These are phyloP conservation scores for Recurvomyces mirabilis DNA, from an alignment of 495 filamentous ascomycete species.

Conservation along the genomic window DNA sequence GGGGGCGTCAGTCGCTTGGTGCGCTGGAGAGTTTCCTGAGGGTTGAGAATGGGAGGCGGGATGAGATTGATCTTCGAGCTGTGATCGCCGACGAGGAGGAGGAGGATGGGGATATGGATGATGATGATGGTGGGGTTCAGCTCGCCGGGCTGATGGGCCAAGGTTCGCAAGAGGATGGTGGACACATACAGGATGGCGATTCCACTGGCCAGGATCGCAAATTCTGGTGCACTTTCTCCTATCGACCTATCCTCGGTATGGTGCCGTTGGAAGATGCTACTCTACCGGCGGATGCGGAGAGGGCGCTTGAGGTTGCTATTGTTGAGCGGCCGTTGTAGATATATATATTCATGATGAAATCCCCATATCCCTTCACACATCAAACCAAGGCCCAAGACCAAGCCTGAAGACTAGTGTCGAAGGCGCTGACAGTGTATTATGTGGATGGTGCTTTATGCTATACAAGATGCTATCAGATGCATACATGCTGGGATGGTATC, in stretches of 20 bases:
- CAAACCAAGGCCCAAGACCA: too few species aligned
- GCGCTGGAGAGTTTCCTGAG: slow-evolving; percentile 21
- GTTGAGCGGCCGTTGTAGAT: slow-evolving; percentile 58
- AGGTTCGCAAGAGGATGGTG: slow-evolving; percentile 3
- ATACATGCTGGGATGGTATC: too few species aligned
- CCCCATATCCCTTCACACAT: background rate
- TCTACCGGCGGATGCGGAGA: slow-evolving; percentile 16
- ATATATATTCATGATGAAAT: background rate
- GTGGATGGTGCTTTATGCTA: too few species aligned
- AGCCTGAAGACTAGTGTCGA: too few species aligned
- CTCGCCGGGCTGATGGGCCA: slow-evolving; percentile 10
- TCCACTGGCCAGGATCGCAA: slow-evolving; percentile 24
- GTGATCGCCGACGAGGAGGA: slow-evolving; percentile 32
- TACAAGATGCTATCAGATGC: too few species aligned
- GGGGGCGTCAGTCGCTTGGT: slow-evolving; percentile 23
- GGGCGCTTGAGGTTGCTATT: slow-evolving; percentile 64
- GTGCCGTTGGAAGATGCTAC: slow-evolving; percentile 47
- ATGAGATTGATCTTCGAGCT: slow-evolving; percentile 35
- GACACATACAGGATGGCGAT: background rate
- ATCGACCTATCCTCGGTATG: slow-evolving; percentile 80
- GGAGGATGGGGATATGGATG: slow-evolving; percentile 34
- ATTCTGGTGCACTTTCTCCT: slow-evolving; percentile 81
- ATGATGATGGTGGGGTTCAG: slow-evolving; percentile 32
- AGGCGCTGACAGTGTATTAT: too few species aligned
- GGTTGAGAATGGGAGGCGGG: slow-evolving; percentile 20